Conservation (phyloP, 2,329 filamentous ascomycete genomes). For the Piedraia hortae region DNA sequence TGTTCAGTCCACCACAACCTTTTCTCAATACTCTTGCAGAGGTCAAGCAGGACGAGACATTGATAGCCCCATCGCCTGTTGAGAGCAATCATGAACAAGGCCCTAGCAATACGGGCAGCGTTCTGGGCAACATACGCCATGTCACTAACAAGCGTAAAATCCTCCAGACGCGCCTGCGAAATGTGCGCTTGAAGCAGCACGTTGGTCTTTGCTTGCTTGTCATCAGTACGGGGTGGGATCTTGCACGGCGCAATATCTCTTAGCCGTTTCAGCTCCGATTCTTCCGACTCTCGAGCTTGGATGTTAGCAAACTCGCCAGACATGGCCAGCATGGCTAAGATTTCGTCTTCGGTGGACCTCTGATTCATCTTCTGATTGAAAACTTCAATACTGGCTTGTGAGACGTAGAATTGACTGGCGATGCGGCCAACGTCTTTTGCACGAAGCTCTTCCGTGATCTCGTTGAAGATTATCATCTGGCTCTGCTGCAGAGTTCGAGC, state of each 20-base stretch:
- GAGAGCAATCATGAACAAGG: conserved; percentile 88
- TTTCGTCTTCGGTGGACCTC: conserved; percentile 64
- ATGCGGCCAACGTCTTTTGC: conserved; percentile 91
- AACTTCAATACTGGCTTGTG: conserved; percentile 77
- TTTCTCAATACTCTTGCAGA: conserved; percentile 94
- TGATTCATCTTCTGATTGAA: conserved; percentile 91
- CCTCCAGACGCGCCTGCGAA: conserved; percentile 60
- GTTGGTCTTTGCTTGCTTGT: conserved; percentile 75
- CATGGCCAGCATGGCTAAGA: conserved; percentile 89
- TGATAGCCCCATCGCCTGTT: conserved; percentile 91
- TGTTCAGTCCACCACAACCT: conserved; percentile 88
- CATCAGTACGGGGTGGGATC: conserved; percentile 38
- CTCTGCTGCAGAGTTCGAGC: conserved; percentile 67
- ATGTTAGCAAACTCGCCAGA: conserved; percentile 96
- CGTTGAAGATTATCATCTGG: conserved; percentile 98
- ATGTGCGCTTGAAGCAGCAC: conserved; percentile 87
- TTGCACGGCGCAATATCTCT: conserved; percentile 46
- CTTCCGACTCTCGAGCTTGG: conserved; percentile 70
- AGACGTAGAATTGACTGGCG: conserved; percentile 87
- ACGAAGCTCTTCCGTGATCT: conserved; percentile 69
- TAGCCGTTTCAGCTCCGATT: conserved; percentile 56
- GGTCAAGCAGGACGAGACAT: conserved; percentile 64
- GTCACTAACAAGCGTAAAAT: conserved; percentile 81
- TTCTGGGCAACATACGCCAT: conserved; percentile 90
- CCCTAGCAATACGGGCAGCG: conserved; percentile 73